These are phyloP conservation scores for Fusarium irregulare DNA, from an alignment of 2,329 filamentous ascomycete species.

Conservation along the genomic window DNA sequence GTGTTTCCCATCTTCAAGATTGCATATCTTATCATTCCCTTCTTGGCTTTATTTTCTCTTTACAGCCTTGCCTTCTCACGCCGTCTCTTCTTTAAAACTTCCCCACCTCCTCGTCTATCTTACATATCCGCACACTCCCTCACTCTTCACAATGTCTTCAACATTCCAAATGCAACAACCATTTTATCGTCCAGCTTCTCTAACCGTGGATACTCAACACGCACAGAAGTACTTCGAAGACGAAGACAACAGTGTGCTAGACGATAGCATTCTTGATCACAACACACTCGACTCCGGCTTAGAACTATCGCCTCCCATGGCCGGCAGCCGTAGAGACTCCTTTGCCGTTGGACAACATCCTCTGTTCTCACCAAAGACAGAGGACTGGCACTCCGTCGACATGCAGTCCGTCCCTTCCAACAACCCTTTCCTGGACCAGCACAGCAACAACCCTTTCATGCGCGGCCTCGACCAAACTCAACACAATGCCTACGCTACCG, in stretches of 20 bases:
- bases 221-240: constrained; percentile 69
- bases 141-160: constrained; percentile 60
- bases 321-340: constrained; percentile 71
- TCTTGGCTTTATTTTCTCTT: constrained; percentile 41
- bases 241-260: constrained; percentile 69
- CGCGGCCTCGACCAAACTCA: constrained; percentile 66
- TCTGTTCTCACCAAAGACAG: constrained; percentile 73
- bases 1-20: constrained; percentile 35
- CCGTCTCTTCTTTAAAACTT: constrained; percentile 32
- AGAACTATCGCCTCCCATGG: constrained; percentile 72
- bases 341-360: constrained; percentile 64
- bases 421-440: constrained; percentile 70
- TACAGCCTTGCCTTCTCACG: constrained; percentile 35
- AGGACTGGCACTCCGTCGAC: constrained; percentile 72
- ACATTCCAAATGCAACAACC: constrained; percentile 60
- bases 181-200: constrained; percentile 62
- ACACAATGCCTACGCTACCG: constrained; percentile 54
- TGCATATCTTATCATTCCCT: constrained; percentile 27
- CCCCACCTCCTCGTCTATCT: constrained; percentile 17
- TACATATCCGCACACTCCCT: constrained; percentile 36
- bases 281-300: constrained; percentile 69
- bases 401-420: constrained; percentile 73
- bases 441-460: constrained; percentile 74
- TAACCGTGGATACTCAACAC: constrained; percentile 66
- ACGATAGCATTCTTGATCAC: constrained; percentile 71